These are phyloP conservation scores for Piromyces finnis DNA, from an alignment of 192 early-diverging fungal species.

Conservation along the genomic window DNA sequence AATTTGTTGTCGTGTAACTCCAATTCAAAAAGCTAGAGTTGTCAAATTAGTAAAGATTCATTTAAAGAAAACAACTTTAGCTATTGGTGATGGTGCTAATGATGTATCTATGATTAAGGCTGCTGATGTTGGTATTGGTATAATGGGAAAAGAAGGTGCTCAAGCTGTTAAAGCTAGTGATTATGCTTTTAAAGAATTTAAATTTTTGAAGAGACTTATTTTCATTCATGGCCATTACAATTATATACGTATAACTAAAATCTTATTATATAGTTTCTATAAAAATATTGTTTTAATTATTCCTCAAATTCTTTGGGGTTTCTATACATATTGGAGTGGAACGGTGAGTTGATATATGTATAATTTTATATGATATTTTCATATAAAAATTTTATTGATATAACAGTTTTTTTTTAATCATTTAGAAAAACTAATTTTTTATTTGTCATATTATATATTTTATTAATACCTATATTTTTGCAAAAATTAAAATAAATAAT, in stretches of 20 bases:
- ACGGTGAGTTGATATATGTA: neutral
- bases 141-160: constrained; percentile 33
- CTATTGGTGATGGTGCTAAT: constrained; percentile 43
- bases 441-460: too few species aligned
- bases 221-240: constrained; percentile 31
- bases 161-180: constrained; percentile 36
- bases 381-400: too few species aligned
- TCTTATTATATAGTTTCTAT: neutral
- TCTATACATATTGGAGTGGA: neutral
- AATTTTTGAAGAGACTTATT: constrained; percentile 23
- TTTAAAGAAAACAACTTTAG: constrained; percentile 14
- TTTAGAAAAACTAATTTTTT: too few species aligned
- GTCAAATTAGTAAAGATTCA: constrained; percentile 72
- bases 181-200: constrained; percentile 33
- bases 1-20: constrained; percentile 51
- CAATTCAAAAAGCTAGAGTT: constrained; percentile 90
- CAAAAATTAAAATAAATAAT: neutral
- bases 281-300: neutral
- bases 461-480: neutral
- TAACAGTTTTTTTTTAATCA: too few species aligned
- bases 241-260: constrained; percentile 10
- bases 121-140: constrained; percentile 16
- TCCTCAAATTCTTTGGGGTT: neutral
- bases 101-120: constrained; percentile 17
- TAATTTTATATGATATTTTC: too few species aligned